Evolutionary conservation across 495 filamentous ascomycete species (phyloP).

Genomic region (Penicillium angulare): DNA sequence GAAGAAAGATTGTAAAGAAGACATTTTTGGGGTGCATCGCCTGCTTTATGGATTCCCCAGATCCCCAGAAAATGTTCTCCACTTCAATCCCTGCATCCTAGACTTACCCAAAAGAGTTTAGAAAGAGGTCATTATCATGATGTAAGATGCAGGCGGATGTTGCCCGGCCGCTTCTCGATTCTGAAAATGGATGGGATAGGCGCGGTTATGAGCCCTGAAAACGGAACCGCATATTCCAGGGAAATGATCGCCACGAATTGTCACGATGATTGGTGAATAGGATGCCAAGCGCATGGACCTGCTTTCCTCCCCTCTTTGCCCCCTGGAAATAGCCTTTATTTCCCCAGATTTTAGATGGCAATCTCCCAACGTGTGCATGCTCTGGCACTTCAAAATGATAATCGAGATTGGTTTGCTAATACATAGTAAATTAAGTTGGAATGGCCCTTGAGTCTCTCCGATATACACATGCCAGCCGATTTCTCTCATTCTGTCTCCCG

Average conservation of each 20-base stretch:
- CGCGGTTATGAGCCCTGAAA: constrained; percentile 11
- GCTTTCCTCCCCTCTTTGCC: too few species aligned
- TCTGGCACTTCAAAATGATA: too few species aligned
- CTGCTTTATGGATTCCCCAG: constrained; percentile 7
- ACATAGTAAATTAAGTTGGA: too few species aligned
- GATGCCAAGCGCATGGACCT: too few species aligned
- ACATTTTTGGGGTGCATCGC: neutral
- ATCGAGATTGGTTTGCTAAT: too few species aligned
- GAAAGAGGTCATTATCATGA: constrained; percentile 9
- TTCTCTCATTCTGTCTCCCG: too few species aligned
- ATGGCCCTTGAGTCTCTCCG: too few species aligned
- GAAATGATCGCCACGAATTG: constrained; percentile 4
- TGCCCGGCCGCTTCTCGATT: neutral
- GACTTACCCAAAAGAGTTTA: constrained; percentile 1
- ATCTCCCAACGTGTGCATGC: too few species aligned
- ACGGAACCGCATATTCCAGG: neutral
- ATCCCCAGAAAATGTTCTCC: constrained; percentile 3
- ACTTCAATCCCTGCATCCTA: neutral
- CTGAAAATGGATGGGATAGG: constrained; percentile 9
- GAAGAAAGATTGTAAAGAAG: neutral
- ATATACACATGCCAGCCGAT: too few species aligned
- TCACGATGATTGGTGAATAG: neutral
- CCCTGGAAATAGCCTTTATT: too few species aligned
- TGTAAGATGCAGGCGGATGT: constrained; percentile 4
- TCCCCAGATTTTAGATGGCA: too few species aligned